Base-by-base conservation (phyloP, 140 eudicot genomes). In the Erigeron philadelphicus region DNA sequence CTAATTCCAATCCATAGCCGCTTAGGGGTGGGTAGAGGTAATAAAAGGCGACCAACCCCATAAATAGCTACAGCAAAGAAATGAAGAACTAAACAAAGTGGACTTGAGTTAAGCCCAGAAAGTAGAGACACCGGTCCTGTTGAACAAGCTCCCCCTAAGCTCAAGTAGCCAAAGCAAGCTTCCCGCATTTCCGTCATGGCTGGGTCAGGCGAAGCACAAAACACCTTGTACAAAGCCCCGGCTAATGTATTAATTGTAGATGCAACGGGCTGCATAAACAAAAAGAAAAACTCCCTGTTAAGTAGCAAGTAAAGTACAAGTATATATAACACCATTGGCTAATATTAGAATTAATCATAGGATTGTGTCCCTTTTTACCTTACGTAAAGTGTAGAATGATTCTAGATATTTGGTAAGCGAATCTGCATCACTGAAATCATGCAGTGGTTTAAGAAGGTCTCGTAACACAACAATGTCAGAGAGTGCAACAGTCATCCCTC, bases 401-500 rank as follows among this genome's bases (percentile, higher is more conserved):
- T 84, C 84, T 3, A 84, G 73, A 78, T 81, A 68, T 58, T 59
- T 68, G 71, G 78, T 67, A 52, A 84, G 72, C 0, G 78, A 67
- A 45, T 67, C 59, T 11, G 84, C 65, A 55, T 81, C 82, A 8
- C n/a, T 78, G 44, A 84, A 61, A 72, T 81, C 89, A 45, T 17
- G 64, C 54, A 78, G 44, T 47, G 82, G 78, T 75, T 71, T 84
- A 46, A 84, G 82, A 52, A 81, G 84, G 57, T 84, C 64, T 9
- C 82, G 77, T 40, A 84, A 68, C 40, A 81, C 80, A 17, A 76
- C 86, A 25, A 84, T 70, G 11, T 84, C 89, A 11, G 86, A 84
- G 17, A 84, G 74, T 43, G 89, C 89, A 12, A 84, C 89, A 0
- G 86, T 84, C 86, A 84, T 84, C 69, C 89, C 89, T 59, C 89